Percentiles rank a stretch among this genome's conserved stretches.
Conservation (phyloP, 805 yeast genomes). For the Schwanniomyces vanrijiae region DNA sequence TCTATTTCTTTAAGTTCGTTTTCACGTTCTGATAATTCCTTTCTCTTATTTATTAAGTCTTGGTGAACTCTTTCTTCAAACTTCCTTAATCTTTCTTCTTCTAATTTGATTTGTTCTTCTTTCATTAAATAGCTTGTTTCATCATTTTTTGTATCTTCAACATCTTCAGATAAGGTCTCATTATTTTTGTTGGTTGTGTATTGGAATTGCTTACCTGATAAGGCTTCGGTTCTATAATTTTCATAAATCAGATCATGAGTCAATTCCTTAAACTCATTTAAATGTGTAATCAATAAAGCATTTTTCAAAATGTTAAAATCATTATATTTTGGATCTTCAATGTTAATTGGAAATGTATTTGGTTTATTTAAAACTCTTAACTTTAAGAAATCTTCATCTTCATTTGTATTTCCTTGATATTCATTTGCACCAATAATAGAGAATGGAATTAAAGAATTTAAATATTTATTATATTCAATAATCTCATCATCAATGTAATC, state of each 20-base stretch:
- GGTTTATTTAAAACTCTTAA: slow-evolving; percentile 50
- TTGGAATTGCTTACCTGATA: slow-evolving; percentile 59
- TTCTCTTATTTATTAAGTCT: slow-evolving; percentile 76
- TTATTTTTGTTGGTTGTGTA: slow-evolving; percentile 19
- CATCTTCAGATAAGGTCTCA: slow-evolving; percentile 6
- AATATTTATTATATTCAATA: slow-evolving; percentile 61
- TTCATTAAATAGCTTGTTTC: slow-evolving; percentile 48
- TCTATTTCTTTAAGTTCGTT: slow-evolving; percentile 82
- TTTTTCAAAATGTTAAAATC: slow-evolving; percentile 82
- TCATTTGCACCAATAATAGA: slow-evolving; percentile 70
- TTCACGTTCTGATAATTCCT: slow-evolving; percentile 82
- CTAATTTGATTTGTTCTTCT: slow-evolving; percentile 86
- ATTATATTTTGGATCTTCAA: slow-evolving; percentile 70
- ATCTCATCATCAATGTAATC: slow-evolving; percentile 60
- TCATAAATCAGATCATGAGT: slow-evolving; percentile 88
- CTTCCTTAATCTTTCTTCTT: slow-evolving; percentile 83
- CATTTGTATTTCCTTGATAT: slow-evolving; percentile 42
- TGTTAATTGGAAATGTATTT: slow-evolving; percentile 57
- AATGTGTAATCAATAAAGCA: slow-evolving; percentile 76
- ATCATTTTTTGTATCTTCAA: slow-evolving; percentile 15
- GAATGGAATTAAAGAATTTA: slow-evolving; percentile 65
- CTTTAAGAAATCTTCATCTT: slow-evolving; percentile 44
- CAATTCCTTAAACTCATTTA: slow-evolving; percentile 83
- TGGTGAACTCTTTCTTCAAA: slow-evolving; percentile 89
- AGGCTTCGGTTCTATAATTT: slow-evolving; percentile 84